Evolutionary conservation across 352 stramenopile genomes (phyloP), one percentile per base, ranked within the genome.

Genomic region (Pythium phragmitis): DNA sequence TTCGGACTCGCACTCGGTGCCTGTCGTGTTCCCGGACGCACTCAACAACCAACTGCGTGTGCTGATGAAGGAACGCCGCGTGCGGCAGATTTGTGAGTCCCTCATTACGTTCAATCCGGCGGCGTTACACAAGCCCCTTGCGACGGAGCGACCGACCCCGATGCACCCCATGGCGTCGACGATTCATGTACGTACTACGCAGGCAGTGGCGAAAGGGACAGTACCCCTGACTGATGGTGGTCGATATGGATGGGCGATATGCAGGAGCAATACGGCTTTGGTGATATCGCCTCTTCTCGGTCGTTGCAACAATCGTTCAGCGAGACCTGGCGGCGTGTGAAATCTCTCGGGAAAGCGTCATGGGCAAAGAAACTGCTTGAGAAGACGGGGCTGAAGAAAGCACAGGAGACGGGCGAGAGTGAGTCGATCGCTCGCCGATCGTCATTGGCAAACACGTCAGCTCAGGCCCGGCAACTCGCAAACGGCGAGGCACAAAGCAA

Each of bases 261-360:
- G 23, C 58, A 91, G 82, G 82, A 88, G 58, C 77, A 89, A 84
- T 91, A 83, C 60, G 82, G 82, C 2, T 91, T 91, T 69, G 82
- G 79, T 7, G 78, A 89, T 42, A 91, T 91, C 26, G 79, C 80
- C 36, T 86, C 81, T 9, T 59, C 76, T 30, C 74, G 69, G 5
- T 73, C 71, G 4, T 42, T 87, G 9, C 75, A 74, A 59, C 69
- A 69, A 7, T 87, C 80, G 7, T 57, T 89, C 46, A 83, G 69
- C 12, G 67, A 79, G 19, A 88, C 77, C 3, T 88, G 79, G 79
- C 69, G 77, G n/a, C 80, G 78, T 21, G 69, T 88, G 50, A 85
- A 84, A 45, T 76, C 75, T 0, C 69, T 88, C 23, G 77, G 79
- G 13, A 87, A 72, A 46, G 58, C 76, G 1, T 75, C 70, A 7